Conservation (phyloP, 305 asterid genomes). For the Ilex paraguariensis region DNA sequence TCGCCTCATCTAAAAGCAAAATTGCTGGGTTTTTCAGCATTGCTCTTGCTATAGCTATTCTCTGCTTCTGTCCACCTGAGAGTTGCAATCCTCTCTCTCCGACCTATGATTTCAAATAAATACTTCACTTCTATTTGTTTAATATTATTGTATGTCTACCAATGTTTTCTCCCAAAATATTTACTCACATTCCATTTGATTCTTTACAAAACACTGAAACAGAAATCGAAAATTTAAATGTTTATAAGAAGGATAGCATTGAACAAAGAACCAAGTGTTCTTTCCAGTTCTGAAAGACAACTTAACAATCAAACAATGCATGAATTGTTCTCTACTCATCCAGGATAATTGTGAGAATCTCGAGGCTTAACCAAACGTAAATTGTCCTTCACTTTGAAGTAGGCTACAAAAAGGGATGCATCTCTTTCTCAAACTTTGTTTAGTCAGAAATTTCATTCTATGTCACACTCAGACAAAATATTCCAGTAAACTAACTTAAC, state of each 20-base stretch:
- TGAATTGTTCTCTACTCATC: too few relatives aligned
- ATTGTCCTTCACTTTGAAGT: too few relatives aligned
- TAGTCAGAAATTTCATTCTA: too few relatives aligned
- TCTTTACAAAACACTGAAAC: not conserved
- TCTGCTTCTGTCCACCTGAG: conserved; percentile 58
- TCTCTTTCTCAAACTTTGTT: too few relatives aligned
- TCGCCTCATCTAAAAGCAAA: conserved; percentile 51
- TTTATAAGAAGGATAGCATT: not conserved
- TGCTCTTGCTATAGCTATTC: conserved; percentile 56
- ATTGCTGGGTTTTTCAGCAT: conserved; percentile 53
- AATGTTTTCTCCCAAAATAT: not conserved
- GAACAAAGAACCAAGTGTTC: not conserved
- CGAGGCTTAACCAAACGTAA: too few relatives aligned
- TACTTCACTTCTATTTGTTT: conserved; percentile 3
- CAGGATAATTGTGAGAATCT: too few relatives aligned
- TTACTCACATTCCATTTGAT: not conserved
- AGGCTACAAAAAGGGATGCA: too few relatives aligned
- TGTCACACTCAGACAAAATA: too few relatives aligned
- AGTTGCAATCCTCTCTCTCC: conserved; percentile 58
- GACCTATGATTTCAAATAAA: conserved; percentile 26
- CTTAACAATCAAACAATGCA: too few relatives aligned
- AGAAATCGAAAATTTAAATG: not conserved
- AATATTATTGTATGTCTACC: not conserved
- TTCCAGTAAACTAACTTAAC: too few relatives aligned
- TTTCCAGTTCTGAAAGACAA: too few relatives aligned